These are phyloP conservation scores for Boletus subcaerulescens DNA, from an alignment of 768 basidiomycete genomes.

Conservation along the genomic window DNA sequence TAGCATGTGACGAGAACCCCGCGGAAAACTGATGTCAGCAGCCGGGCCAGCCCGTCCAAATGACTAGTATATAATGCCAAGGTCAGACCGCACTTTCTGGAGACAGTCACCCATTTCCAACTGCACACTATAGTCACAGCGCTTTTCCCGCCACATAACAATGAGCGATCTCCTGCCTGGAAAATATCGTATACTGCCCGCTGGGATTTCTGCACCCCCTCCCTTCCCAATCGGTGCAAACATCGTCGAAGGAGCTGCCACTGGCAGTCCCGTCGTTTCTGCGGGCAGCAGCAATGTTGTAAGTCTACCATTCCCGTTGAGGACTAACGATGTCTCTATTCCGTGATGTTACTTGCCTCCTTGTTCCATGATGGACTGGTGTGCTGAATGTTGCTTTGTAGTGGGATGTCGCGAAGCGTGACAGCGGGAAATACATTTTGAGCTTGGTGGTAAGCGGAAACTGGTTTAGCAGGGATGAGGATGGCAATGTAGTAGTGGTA, in stretches of 20 bases:
- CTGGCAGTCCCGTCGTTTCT: background rate
- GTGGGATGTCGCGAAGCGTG: background rate
- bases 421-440: background rate
- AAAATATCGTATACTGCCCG: background rate
- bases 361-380: no score
- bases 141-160: background rate
- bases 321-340: background rate
- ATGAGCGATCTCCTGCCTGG: background rate
- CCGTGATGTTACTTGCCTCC: no score
- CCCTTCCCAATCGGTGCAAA: background rate
- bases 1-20: no score
- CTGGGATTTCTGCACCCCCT: background rate
- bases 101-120: background rate
- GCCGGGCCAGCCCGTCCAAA: no score
- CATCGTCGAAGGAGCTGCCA: background rate
- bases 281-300: background rate
- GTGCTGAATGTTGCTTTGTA: background rate
- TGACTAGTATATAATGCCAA: background rate
- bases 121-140: background rate
- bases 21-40: background rate
- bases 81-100: background rate
- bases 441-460: accelerated
- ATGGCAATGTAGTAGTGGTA: background rate
- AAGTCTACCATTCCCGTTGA: background rate
- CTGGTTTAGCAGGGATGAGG: background rate